Evolutionary conservation across 805 yeast species (phyloP).

Genomic region (Metschnikowia continentalis): DNA sequence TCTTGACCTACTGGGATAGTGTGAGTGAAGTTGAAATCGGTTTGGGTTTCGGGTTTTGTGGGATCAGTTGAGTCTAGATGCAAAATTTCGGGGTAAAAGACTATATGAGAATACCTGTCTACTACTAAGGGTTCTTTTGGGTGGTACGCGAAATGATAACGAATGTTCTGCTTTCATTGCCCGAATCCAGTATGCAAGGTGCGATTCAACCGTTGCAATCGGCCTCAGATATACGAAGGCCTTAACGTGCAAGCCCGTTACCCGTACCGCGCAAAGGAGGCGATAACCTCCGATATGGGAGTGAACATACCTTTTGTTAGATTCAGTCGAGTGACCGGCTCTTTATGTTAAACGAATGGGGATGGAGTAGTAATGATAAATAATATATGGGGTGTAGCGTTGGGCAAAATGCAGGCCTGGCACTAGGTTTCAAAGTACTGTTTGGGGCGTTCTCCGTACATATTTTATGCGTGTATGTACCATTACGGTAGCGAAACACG

Average conservation of each 20-base stretch:
- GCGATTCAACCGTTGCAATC: neutral
- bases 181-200: neutral
- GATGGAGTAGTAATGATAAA: no score
- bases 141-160: neutral
- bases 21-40: constrained; percentile 32
- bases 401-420: neutral
- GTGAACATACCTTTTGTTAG: neutral
- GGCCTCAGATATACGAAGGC: neutral
- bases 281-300: neutral
- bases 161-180: neutral
- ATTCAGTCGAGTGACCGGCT: neutral
- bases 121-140: neutral
- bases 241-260: neutral
- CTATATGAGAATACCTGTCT: neutral
- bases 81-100: neutral
- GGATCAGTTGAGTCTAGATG: constrained; percentile 7
- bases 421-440: neutral
- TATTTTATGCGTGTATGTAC: neutral
- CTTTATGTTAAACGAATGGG: neutral
- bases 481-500: neutral
- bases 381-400: no score
- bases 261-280: neutral
- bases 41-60: constrained; percentile 32
- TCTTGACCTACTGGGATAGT: constrained; percentile 30
- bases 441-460: neutral